Evolutionary conservation across 768 basidiomycete genomes (phyloP).

Genomic region (Termitomyces sp.): DNA sequence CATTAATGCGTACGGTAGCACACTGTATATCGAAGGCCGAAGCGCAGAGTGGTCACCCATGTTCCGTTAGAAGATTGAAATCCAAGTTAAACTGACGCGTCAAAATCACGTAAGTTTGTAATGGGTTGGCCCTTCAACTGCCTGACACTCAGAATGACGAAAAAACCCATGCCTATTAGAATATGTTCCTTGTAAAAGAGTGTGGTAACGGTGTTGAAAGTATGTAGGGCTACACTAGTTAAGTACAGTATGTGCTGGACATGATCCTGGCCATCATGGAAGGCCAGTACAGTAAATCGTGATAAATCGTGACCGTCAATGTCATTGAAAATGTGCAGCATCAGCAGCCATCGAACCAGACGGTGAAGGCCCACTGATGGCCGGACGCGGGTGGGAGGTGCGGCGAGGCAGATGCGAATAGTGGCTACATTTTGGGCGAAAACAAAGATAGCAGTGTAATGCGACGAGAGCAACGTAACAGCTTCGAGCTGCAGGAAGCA

Average conservation of each 20-base stretch:
- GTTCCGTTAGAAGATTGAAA: too few relatives aligned
- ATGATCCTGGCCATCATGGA: not conserved
- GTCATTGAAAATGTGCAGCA: slow-evolving; percentile 1
- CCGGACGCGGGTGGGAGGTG: not conserved
- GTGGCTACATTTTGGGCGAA: slow-evolving; percentile 10
- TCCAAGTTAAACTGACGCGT: too few relatives aligned
- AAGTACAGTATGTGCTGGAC: slow-evolving; percentile 4
- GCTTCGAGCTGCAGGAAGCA: slow-evolving; percentile 1
- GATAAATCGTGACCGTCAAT: slow-evolving; percentile 7
- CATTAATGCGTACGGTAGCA: too few relatives aligned
- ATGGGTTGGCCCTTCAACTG: too few relatives aligned
- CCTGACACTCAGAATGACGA: too few relatives aligned
- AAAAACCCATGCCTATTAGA: not conserved
- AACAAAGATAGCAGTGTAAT: slow-evolving; percentile 12
- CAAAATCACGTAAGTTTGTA: too few relatives aligned
- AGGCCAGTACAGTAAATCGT: not conserved
- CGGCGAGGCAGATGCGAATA: slow-evolving; percentile 3
- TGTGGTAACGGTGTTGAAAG: slow-evolving; percentile 2
- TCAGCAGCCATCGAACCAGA: not conserved
- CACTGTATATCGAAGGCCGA: too few relatives aligned
- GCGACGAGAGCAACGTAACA: slow-evolving; percentile 4
- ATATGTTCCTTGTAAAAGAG: slow-evolving; percentile 9
- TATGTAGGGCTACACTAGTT: slow-evolving; percentile 6
- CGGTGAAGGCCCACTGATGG: not conserved
- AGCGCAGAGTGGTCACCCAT: too few relatives aligned